phyloP scores from a whole-genome alignment of 176 grass and related monocot species.

The Aegilops tauschii region DNA sequence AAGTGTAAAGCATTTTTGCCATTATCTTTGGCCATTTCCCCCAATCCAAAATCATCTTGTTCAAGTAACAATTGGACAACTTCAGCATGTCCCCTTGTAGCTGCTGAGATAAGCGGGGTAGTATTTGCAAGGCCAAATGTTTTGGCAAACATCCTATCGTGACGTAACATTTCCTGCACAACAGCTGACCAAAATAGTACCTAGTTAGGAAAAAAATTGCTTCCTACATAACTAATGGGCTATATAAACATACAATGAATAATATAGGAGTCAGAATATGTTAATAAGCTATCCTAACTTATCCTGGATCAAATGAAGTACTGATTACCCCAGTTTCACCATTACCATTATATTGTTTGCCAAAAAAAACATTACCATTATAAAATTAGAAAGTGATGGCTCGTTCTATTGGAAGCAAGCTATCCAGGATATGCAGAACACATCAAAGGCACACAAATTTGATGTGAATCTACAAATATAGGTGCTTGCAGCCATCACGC shows the following conservation, averaged over 20 bases:
- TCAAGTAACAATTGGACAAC: slow-evolving; percentile 66
- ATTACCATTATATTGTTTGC: neutral
- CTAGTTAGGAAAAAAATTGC: slow-evolving; percentile 23
- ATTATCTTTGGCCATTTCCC: slow-evolving; percentile 78
- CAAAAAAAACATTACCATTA: neutral
- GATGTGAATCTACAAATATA: slow-evolving; percentile 24
- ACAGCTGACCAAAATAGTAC: slow-evolving; percentile 41
- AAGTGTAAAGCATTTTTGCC: slow-evolving; percentile 95
- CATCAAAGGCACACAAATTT: neutral
- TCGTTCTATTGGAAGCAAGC: neutral
- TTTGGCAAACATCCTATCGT: slow-evolving; percentile 58
- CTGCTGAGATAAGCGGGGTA: slow-evolving; percentile 78
- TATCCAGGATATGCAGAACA: slow-evolving; percentile 4
- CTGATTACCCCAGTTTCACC: neutral
- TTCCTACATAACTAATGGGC: neutral
- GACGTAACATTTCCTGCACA: slow-evolving; percentile 66
- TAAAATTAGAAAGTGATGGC: neutral
- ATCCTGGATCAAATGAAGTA: neutral
- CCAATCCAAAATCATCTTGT: slow-evolving; percentile 66
- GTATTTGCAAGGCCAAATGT: slow-evolving; percentile 81
- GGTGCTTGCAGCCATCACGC: neutral
- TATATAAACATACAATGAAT: slow-evolving; percentile 5
- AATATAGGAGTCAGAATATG: neutral
- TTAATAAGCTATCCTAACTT: neutral
- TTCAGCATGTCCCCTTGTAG: slow-evolving; percentile 77